Base-by-base conservation (phyloP, 2,329 filamentous ascomycete species). In the Sporothrix inflata region DNA sequence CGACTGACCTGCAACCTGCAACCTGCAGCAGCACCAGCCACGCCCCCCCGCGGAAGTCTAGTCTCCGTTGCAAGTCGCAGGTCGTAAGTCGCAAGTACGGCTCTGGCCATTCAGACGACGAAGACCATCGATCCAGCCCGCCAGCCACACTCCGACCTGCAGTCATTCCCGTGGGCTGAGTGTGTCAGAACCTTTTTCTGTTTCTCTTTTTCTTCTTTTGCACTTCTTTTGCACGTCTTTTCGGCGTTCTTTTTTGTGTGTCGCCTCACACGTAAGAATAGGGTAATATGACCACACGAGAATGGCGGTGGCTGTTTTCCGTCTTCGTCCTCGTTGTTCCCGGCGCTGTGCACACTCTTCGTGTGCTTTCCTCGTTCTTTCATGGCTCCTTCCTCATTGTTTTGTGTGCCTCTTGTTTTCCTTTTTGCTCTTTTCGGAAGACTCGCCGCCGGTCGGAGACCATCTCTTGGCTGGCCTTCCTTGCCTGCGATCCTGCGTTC, bases 141-240 rank as follows among this genome's bases (percentile, higher is more conserved):
- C 42, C 42, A 66, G 63, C 63, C 63, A 66, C 63, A 49, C 42
- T 66, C 40, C 9, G 60, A 45, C 40, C 24, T 66, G 63, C 63
- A 49, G 63, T 66, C 63, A 49, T 14, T 66, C 42, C 24, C 57
- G 30, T 19, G 69, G 45, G 69, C 55, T 70, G 69, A 47, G 24
- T 34, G 42, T 19, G 53, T 34, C 68, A 63, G 55, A 57, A 63
- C 57, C 42, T 27, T 63, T 14, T 45, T 66, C 21, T 42, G n/a
- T n/a, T n/a, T 45, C 14, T 42, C 21, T 27, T 53, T 30, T 19
- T 45, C 49, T 45, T 55, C 34, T 4, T 34, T 40, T 51, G 16
- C 34, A 21, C 19, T 57, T 47, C 49, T 24, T 21, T 11, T 21
- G 7, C 19, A 21, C 14, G 27, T 57, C 6, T 57, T 9, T 11